Evolutionary conservation across 495 filamentous ascomycete species (phyloP).

Genomic region (Baudoinia panamericana): DNA sequence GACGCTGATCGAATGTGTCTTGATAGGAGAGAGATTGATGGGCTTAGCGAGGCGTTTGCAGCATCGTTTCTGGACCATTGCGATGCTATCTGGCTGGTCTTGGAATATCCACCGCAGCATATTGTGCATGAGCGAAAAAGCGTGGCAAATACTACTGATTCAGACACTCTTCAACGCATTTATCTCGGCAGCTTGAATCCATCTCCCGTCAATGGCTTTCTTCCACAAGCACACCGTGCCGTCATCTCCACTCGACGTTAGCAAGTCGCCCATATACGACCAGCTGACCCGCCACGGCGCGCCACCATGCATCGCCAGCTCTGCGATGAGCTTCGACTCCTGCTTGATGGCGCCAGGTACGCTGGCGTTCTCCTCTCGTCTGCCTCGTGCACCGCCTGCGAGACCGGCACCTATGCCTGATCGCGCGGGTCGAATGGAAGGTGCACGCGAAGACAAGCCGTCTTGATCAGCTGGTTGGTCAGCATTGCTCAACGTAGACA

Average conservation of each 20-base stretch:
- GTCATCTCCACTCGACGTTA: slow-evolving; percentile 5
- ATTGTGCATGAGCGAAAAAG: too few species aligned
- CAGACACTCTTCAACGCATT: background rate
- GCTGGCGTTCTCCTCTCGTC: slow-evolving; percentile 10
- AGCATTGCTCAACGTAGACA: background rate
- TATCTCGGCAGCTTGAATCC: slow-evolving; percentile 2
- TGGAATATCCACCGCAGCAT: too few species aligned
- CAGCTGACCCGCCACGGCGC: slow-evolving; percentile 32
- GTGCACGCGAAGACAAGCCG: background rate
- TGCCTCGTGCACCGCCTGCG: slow-evolving; percentile 32
- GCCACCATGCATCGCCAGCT: slow-evolving; percentile 26
- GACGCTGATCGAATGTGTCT: too few species aligned
- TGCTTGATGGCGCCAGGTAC: slow-evolving; percentile 29
- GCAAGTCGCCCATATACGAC: slow-evolving; percentile 16
- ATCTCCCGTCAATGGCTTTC: slow-evolving; percentile 8
- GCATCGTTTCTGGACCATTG: too few species aligned
- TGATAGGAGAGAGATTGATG: too few species aligned
- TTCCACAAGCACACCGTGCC: slow-evolving; percentile 3
- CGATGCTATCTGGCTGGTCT: too few species aligned
- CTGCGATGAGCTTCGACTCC: slow-evolving; percentile 26
- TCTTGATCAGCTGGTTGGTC: background rate
- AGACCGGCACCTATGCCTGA: slow-evolving; percentile 49
- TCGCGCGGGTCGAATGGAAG: slow-evolving; percentile 18
- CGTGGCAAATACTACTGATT: too few species aligned
- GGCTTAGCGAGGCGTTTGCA: too few species aligned